These are phyloP conservation scores for Stramenopiles sp. DNA, from an alignment of 352 stramenopile species.

Conservation along the genomic window DNA sequence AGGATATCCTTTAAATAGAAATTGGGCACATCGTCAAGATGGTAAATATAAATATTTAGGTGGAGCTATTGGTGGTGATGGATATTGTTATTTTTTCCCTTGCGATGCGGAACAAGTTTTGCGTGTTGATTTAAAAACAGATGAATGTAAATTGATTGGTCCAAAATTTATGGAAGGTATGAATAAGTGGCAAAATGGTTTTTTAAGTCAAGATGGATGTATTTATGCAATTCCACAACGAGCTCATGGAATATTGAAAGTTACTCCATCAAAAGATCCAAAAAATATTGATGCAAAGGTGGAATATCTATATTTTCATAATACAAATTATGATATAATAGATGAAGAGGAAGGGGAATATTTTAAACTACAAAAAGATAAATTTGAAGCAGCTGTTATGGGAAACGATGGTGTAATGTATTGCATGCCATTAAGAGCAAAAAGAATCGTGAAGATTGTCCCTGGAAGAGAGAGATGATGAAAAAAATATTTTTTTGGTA, in stretches of 20 bases:
- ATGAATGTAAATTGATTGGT: slow-evolving; percentile 18
- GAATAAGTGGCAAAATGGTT: slow-evolving; percentile 19
- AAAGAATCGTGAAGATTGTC: not conserved
- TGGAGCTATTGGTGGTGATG: slow-evolving; percentile 26
- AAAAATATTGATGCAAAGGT: not conserved
- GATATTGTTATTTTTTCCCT: slow-evolving; percentile 31
- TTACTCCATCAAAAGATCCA: slow-evolving; percentile 9
- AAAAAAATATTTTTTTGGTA: too few species aligned
- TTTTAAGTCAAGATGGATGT: slow-evolving; percentile 28
- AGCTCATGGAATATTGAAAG: not conserved
- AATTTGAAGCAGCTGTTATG: not conserved
- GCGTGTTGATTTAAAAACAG: slow-evolving; percentile 10
- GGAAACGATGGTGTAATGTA: not conserved
- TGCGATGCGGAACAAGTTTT: slow-evolving; percentile 21
- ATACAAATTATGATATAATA: too few species aligned
- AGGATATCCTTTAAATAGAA: not conserved
- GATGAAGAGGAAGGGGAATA: not conserved
- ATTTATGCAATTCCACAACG: slow-evolving; percentile 32
- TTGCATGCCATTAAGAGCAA: not conserved
- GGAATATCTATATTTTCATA: not conserved
- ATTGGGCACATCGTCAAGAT: slow-evolving; percentile 14
- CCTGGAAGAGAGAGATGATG: not conserved
- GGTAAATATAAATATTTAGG: slow-evolving; percentile 34
- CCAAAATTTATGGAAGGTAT: slow-evolving; percentile 13
- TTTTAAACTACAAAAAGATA: not conserved